Conservation (phyloP, 805 yeast genomes). For the Kodamaea hsintzibuensis region DNA sequence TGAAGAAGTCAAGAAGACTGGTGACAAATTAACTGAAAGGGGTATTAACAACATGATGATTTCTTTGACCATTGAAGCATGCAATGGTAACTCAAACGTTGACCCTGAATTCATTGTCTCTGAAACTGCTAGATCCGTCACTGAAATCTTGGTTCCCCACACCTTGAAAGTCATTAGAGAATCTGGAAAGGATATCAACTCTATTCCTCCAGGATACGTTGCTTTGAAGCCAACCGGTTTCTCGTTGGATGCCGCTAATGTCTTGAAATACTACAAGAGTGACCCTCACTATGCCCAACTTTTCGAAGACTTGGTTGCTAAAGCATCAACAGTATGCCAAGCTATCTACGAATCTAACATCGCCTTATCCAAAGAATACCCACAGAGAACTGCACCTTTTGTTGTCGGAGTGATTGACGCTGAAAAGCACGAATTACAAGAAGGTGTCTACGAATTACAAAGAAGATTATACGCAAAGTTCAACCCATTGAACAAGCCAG, state of each 20-base stretch:
- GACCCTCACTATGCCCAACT: slow-evolving; percentile 33
- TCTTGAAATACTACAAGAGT: slow-evolving; percentile 61
- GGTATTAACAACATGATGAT: slow-evolving; percentile 94
- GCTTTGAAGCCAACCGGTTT: slow-evolving; percentile 94
- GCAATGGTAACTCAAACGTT: slow-evolving; percentile 71
- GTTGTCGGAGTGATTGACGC: slow-evolving; percentile 86
- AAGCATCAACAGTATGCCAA: slow-evolving; percentile 64
- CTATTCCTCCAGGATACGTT: slow-evolving; percentile 86
- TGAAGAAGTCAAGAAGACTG: slow-evolving; percentile 69
- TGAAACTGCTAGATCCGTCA: slow-evolving; percentile 67
- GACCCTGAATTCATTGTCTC: slow-evolving; percentile 59
- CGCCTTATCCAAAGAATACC: slow-evolving; percentile 50
- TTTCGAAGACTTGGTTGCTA: slow-evolving; percentile 62
- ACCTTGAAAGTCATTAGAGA: slow-evolving; percentile 57
- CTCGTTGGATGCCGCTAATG: slow-evolving; percentile 71
- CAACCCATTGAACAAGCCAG: slow-evolving; percentile 58
- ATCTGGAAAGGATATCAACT: slow-evolving; percentile 51
- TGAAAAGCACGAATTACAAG: slow-evolving; percentile 84
- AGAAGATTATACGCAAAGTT: slow-evolving; percentile 73
- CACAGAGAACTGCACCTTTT: slow-evolving; percentile 69
- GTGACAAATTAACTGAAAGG: slow-evolving; percentile 61
- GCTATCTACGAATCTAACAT: slow-evolving; percentile 55
- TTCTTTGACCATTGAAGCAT: slow-evolving; percentile 90
- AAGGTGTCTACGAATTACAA: slow-evolving; percentile 89
- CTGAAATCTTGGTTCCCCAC: slow-evolving; percentile 69